Evolutionary conservation across 192 early-diverging fungal genomes (phyloP).

Genomic region (Jimgerdemannia flammicorona): DNA sequence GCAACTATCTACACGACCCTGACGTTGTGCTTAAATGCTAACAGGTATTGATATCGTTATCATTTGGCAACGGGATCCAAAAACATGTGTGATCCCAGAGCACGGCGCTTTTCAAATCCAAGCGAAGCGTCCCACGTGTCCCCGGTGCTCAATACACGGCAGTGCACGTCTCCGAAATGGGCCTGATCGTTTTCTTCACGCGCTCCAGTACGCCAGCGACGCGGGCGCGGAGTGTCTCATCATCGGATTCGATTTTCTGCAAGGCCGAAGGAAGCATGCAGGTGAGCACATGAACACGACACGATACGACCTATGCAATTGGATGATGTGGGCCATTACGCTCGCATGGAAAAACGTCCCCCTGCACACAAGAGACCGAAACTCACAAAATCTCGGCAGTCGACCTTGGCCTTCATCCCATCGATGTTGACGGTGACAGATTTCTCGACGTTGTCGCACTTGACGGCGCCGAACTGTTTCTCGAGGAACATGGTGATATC

Average conservation of each 20-base stretch:
- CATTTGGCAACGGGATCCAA: no score
- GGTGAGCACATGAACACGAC: no score
- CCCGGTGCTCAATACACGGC: background rate
- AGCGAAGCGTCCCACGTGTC: no score
- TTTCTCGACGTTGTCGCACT: background rate
- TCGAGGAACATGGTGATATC: background rate
- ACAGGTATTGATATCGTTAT: no score
- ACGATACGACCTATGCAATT: no score
- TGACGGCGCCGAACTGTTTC: background rate
- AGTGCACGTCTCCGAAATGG: background rate
- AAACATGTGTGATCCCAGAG: no score
- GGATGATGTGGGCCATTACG: no score
- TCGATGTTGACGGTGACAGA: background rate
- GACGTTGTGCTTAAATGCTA: no score
- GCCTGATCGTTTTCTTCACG: background rate
- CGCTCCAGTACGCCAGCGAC: background rate
- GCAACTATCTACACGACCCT: no score
- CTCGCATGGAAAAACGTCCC: no score
- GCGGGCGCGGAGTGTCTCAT: background rate
- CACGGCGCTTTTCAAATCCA: no score
- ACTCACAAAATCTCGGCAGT: background rate
- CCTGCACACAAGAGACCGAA: background rate
- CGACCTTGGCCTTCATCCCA: background rate
- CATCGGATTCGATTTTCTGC: background rate
- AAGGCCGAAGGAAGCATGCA: background rate